phyloP scores from a whole-genome alignment of 75 land plant species.

The Pinus tabuliformis region DNA sequence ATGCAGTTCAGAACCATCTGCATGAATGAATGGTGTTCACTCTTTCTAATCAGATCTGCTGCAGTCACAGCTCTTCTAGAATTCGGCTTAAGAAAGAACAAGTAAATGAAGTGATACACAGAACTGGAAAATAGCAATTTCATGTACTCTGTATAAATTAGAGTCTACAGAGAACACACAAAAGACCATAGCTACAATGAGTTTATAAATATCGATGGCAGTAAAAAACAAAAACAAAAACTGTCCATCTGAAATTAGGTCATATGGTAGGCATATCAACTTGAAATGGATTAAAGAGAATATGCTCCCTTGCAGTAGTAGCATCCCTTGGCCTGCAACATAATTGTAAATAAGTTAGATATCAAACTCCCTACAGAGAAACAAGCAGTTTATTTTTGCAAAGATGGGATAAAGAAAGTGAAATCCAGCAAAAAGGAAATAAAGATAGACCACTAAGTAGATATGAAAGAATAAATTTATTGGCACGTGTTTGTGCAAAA shows the following conservation, averaged over 20 bases:
- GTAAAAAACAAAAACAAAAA: not conserved
- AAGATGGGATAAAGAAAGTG: not conserved
- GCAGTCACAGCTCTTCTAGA: too few relatives aligned
- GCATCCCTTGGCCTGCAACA: constrained; percentile 3
- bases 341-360: not conserved
- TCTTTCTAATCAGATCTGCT: too few relatives aligned
- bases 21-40: too few relatives aligned
- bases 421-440: not conserved
- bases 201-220: not conserved
- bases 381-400: not conserved
- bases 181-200: not conserved
- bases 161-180: not conserved
- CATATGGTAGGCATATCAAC: not conserved
- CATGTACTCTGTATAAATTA: too few relatives aligned
- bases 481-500: not conserved
- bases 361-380: not conserved
- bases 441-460: not conserved
- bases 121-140: too few relatives aligned
- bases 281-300: constrained; percentile 1
- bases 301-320: not conserved
- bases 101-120: too few relatives aligned
- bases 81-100: too few relatives aligned
- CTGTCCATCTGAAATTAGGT: not conserved
- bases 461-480: not conserved
- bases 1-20: too few relatives aligned